Base-by-base conservation (phyloP, 495 filamentous ascomycete genomes). In the Aspergillus cavernicola region DNA sequence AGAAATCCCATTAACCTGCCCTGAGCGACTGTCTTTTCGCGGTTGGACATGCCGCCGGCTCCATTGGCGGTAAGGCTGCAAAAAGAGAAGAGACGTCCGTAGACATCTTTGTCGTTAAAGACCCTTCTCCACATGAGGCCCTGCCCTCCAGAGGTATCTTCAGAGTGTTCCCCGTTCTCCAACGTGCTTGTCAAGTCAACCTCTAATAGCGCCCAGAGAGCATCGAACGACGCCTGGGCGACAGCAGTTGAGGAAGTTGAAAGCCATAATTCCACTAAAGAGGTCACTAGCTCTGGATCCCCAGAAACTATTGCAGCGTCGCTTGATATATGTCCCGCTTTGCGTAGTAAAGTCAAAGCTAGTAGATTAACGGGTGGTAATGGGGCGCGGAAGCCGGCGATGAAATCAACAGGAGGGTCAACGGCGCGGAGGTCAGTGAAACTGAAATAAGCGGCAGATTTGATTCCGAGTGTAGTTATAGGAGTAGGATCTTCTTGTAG, bases 11-110 rank as follows among this genome's bases (percentile, higher is more conserved):
- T 70, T 35, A 95, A 54, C 50, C 91, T 76, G 31, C 85, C 88
- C 67, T 96, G 90, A 2, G 89, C 85, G 18, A 95, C 69, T 0
- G 89, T 87, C 53, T 83, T 83, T 42, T 92, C 82, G 35, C 78
- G 77, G 56, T 79, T 80, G 32, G 75, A 74, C 9, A 85, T 64
- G 11, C 61, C 61, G 3, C 68, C 65, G n/a, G 70, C 64, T 5
- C 66, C 61, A 19, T 64, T 66, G 13, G 66, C 65, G 1, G 57
- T 57, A 2, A 83, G 73, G 46, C 80, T 83, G 60, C 85, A 84
- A 33, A 86, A 68, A 2, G 74, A 75, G 59, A 86, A 83, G 8
- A 92, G 68, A 12, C 84, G 68, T 0, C 72, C 67, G 59, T 92
- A 92, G 6, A 89, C 74, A 56, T 84, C 78, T 28, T 70, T 72